Base-by-base conservation (phyloP, 2,329 filamentous ascomycete species). In the Diaporthe ilicicola region DNA sequence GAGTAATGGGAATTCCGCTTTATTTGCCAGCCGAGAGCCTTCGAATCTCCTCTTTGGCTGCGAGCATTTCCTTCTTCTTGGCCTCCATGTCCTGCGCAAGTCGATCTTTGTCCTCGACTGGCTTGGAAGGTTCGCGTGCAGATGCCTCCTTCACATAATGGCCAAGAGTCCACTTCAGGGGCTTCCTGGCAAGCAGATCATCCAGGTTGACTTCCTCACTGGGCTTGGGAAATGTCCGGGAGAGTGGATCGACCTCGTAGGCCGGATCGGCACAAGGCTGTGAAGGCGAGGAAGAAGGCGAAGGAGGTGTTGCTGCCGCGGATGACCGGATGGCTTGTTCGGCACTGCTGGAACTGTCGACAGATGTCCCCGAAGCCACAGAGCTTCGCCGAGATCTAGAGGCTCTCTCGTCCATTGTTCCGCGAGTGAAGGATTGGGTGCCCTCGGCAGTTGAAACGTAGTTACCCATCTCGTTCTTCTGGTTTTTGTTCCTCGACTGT, bases 51-150 rank as follows among this genome's bases (percentile, higher is more conserved):
- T 75, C 77, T 67, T 81, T 80, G 39, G 80, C 80, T 56, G 80
- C 80, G 19, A 85, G 81, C 19, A 89, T 79, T 42, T 86, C 81
- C 71, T 76, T 79, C 81, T 89, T 89, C 34, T 81, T 81, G 44
- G 82, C 81, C 66, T 85, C 84, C 48, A 88, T 80, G 55, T 84
- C 82, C 71, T 77, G 78, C 19, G 78, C 78, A 48, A 81, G 79
- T 70, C 78, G 77, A 55, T 82, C 81, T 55, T 79, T 77, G 70
- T 79, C 76, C 22, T 79, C 70, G 15, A 75, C 76, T 29, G 74
- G 22, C 53, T 74, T 72, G 70, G 73, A 75, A 1, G 44, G 29
- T 72, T 77, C 79, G 68, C 76, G 71, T 34, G 76, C 75, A 72
- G 73, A 59, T 59, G 70, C 54, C 56, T 77, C 75, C 72, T 77